Percentiles rank a stretch among this genome's conserved stretches.
Evolutionary conservation across 306 rosid genomes (phyloP).

Genomic region (Corylus americana): DNA sequence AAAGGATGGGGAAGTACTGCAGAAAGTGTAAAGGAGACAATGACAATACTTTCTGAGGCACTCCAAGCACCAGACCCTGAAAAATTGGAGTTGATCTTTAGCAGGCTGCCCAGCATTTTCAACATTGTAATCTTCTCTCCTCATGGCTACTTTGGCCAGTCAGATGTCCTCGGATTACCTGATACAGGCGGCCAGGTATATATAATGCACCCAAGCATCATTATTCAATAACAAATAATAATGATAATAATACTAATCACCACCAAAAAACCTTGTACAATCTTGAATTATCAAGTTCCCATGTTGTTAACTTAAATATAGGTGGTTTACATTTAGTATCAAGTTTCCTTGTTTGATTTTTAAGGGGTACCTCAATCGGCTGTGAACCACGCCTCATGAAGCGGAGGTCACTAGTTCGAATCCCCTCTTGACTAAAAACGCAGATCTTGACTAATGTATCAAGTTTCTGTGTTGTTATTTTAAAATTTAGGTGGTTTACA

Average conservation of each 20-base stretch:
- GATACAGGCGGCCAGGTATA: constrained; percentile 97
- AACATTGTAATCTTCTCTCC: constrained; percentile 79
- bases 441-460: background rate
- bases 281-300: background rate
- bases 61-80: constrained; percentile 85
- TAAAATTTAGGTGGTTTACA: constrained; percentile 74
- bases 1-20: constrained; percentile 93
- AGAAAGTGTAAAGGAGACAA: constrained; percentile 72
- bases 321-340: constrained; percentile 91
- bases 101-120: constrained; percentile 74
- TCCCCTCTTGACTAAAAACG: too few species aligned
- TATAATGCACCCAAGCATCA: background rate
- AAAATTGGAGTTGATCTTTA: constrained; percentile 59
- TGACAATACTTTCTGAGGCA: constrained; percentile 64
- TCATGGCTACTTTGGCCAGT: constrained; percentile 96
- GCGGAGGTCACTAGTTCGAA: too few species aligned
- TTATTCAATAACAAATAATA: background rate
- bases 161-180: constrained; percentile 91
- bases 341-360: constrained; percentile 36
- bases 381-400: too few species aligned
- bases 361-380: too few species aligned
- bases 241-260: background rate
- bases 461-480: background rate
- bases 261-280: background rate
- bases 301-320: constrained; percentile 25